A percentile compares a stretch with the other conserved stretches of the same genome.
Evolutionary conservation across 805 yeast genomes (phyloP).

Genomic region (Pichia heedii): DNA sequence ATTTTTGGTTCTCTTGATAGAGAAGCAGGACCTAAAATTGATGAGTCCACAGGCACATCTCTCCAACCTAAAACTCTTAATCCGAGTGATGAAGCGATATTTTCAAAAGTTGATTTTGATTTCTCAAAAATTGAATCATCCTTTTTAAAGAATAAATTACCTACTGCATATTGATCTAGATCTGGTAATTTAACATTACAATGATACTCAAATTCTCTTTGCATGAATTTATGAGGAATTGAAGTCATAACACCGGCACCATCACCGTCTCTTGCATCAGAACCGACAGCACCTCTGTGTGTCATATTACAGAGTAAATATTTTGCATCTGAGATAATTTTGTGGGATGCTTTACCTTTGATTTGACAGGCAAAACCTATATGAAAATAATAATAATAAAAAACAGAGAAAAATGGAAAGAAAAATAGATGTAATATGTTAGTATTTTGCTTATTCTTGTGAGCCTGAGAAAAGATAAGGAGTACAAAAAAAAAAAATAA

Average conservation of each 20-base stretch:
- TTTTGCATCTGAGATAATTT: conserved; percentile 85
- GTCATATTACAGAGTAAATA: conserved; percentile 93
- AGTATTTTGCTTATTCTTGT: neutral
- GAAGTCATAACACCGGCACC: conserved; percentile 97
- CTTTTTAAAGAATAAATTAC: conserved; percentile 88
- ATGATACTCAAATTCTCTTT: conserved; percentile 70
- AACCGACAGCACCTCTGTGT: conserved; percentile 96
- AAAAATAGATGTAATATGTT: no score
- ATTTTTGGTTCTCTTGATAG: conserved; percentile 85
- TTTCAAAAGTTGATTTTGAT: conserved; percentile 70
- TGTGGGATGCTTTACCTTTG: conserved; percentile 81
- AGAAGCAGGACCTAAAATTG: conserved; percentile 91
- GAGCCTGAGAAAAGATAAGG: neutral
- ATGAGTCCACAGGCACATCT: conserved; percentile 87
- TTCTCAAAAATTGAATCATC: conserved; percentile 62
- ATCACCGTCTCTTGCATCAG: conserved; percentile 95
- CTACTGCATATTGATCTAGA: conserved; percentile 86
- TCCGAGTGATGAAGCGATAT: conserved; percentile 67
- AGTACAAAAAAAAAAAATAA: neutral
- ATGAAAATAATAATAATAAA: neutral
- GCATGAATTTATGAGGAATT: conserved; percentile 81
- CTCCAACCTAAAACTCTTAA: conserved; percentile 91
- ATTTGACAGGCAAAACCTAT: conserved; percentile 81
- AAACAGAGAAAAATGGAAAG: no score
- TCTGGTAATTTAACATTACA: conserved; percentile 62